phyloP scores from a whole-genome alignment of 2,329 filamentous ascomycete genomes.

The Epichloe typhina region DNA sequence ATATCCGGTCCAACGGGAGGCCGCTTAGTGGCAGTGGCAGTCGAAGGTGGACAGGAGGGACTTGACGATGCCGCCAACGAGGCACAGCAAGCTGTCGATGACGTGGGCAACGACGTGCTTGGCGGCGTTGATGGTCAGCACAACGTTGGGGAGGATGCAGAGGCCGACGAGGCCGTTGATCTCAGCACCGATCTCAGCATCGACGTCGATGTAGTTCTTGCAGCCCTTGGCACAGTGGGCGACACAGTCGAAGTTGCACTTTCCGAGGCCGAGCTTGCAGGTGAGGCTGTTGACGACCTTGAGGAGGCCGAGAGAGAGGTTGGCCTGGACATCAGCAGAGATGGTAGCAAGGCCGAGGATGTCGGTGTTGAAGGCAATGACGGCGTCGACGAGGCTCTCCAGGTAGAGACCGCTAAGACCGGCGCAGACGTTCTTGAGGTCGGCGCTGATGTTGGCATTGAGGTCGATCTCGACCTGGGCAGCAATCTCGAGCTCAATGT shows the following conservation, averaged over 20 bases:
- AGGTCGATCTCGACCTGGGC: conserved; percentile 12
- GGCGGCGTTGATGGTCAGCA: conserved; percentile 15
- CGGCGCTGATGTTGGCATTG: conserved; percentile 14
- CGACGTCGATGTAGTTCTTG: conserved; percentile 24
- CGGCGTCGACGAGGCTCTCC: conserved; percentile 17
- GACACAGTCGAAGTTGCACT: conserved; percentile 25
- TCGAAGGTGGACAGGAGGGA: conserved; percentile 18
- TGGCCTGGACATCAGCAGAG: conserved; percentile 14
- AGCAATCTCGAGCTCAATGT: conserved; percentile 14
- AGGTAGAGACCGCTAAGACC: conserved; percentile 22
- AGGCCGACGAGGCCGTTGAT: conserved; percentile 18
- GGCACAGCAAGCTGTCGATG: conserved; percentile 19
- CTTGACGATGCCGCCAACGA: conserved; percentile 19
- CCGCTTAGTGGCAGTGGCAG: conserved; percentile 19
- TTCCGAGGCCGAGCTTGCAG: conserved; percentile 19
- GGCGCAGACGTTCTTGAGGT: conserved; percentile 19
- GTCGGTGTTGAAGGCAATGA: conserved; percentile 25
- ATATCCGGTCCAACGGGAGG: neutral
- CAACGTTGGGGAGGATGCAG: conserved; percentile 19
- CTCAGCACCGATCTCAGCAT: conserved; percentile 11
- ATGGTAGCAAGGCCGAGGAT: conserved; percentile 17
- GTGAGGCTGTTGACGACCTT: conserved; percentile 12
- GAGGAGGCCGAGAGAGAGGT: conserved; percentile 14
- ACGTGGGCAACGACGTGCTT: conserved; percentile 15
- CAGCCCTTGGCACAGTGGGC: conserved; percentile 25